These are phyloP conservation scores for Guadua angustifolia DNA, from an alignment of 176 grass and related monocot species.

Conservation along the genomic window DNA sequence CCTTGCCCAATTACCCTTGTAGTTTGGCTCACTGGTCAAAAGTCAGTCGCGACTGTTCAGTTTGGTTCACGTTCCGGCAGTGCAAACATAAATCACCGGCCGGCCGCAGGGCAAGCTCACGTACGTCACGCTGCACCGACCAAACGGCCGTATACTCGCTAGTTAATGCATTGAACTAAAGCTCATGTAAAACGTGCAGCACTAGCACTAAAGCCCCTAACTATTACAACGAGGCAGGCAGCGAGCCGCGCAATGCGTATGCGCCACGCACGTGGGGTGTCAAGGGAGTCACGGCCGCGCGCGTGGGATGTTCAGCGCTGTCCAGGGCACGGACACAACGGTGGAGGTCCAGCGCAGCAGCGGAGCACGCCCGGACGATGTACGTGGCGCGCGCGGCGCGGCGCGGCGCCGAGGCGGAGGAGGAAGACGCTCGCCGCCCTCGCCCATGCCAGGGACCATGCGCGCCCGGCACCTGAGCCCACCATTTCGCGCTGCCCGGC, in stretches of 20 bases:
- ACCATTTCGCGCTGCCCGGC: neutral
- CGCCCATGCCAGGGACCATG: constrained; percentile 23
- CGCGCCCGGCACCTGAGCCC: constrained; percentile 28
- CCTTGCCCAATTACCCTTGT: too few species aligned
- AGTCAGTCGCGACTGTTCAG: too few species aligned
- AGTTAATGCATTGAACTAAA: neutral
- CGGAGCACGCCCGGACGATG: neutral
- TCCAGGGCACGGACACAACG: neutral
- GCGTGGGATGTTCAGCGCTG: constrained; percentile 5
- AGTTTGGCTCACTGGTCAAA: too few species aligned
- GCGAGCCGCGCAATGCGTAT: neutral
- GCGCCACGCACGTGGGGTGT: neutral
- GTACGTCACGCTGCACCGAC: neutral
- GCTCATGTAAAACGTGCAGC: neutral
- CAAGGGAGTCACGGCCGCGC: neutral
- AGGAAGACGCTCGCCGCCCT: neutral
- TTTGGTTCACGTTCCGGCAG: neutral
- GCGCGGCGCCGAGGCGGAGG: neutral
- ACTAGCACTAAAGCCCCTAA: too few species aligned
- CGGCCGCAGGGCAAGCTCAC: neutral
- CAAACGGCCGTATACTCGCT: neutral
- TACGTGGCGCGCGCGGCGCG: neutral
- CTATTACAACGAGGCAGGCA: neutral
- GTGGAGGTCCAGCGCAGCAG: neutral
- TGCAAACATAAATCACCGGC: neutral